Conservation (phyloP, 169 alveolate species). For the Besnoitia besnoiti region DNA sequence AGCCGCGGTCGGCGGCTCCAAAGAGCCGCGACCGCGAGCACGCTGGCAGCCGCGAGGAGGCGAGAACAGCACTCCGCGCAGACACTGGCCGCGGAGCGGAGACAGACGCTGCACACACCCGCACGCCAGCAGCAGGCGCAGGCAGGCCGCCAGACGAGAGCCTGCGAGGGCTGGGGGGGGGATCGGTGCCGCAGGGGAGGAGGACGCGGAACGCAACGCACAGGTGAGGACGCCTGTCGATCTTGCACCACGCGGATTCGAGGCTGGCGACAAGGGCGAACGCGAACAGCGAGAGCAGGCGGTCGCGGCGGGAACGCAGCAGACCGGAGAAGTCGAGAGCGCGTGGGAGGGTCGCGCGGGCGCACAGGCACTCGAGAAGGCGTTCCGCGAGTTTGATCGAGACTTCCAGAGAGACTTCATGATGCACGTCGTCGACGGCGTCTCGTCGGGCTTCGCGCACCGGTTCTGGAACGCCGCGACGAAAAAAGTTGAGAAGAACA, state of each 20-base stretch:
- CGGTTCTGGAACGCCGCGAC: conserved; percentile 9
- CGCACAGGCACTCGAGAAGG: background rate
- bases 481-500: background rate
- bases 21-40: background rate
- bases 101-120: background rate
- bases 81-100: background rate
- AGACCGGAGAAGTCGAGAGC: no score
- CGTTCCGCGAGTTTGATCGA: background rate
- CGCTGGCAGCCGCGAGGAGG: background rate
- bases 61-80: background rate
- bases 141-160: no score
- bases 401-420: background rate
- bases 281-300: no score
- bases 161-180: no score
- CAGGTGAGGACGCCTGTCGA: no score
- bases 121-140: background rate
- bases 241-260: no score
- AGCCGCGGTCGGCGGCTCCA: background rate
- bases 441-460: background rate
- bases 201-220: no score
- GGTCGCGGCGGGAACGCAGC: no score
- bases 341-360: background rate
- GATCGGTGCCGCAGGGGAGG: no score
- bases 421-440: background rate
- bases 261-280: no score